Evolutionary conservation across 805 yeast species (phyloP), one percentile per base, ranked within the genome.

Genomic region (Teunomyces tritomae): DNA sequence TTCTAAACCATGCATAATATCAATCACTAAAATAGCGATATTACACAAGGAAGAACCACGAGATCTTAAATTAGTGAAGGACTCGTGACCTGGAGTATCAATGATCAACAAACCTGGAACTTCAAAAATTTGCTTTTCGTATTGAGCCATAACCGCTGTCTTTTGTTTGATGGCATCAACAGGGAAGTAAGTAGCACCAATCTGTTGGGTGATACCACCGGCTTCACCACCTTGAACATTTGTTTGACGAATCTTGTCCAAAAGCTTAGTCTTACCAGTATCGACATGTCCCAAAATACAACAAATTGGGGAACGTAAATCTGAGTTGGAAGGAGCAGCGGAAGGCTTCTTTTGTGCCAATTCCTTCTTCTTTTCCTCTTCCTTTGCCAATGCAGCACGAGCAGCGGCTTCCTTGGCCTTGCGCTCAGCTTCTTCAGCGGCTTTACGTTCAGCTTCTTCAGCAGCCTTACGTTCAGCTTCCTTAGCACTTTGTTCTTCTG

Each of bases 171-270:
- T 89, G 37, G 97, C 90, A 28, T 87, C 95, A 57, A 94, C 90
- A 52, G 99, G 99, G 89, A 94, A 94, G 69, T 94, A 94, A 17
- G 99, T 94, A 48, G 99, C 99, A 82, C 99, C 99, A 65, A 94
- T 94, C 74, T 94, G 99, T 80, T 94, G 99, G 55, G 99, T 94
- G 68, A 94, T 94, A 77, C 99, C 99, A 77, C 99, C 99, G 47
- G 99, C 99, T 76, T 94, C 99, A 65, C 99, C 99, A 68, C 97
- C 99, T 77, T 94, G 99, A 52, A 94, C 99, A 64, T 94, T 94
- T 36, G 98, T 94, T 76, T 92, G 97, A 76, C 99, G 92, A 58
- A 94, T 85, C 72, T 94, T 94, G 67, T 94, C 99, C 67, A 94
- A 79, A 56, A 94, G 80, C 68, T 94, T 94, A 57, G 99, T 94